Base-by-base conservation (phyloP, 2,329 filamentous ascomycete genomes). In the Claviceps sp. region DNA sequence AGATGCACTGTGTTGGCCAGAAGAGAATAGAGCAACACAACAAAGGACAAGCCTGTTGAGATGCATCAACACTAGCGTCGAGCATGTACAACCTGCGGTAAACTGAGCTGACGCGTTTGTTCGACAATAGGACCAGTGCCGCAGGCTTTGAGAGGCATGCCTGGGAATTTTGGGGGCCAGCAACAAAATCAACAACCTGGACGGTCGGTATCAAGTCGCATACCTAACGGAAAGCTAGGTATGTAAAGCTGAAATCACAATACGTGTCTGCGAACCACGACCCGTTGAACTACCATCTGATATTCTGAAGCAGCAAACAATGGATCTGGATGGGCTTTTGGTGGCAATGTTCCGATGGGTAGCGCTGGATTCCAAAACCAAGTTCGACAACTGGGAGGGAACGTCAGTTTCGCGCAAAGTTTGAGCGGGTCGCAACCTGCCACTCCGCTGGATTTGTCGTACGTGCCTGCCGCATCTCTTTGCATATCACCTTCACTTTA, bases 141-240 rank as follows among this genome's bases (percentile, higher is more conserved):
- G 60, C 81, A 81, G 68, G 72, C 77, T 61, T 65, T 84, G 60
- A 77, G 80, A 60, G 77, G 78, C 60, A 75, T 84, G 68, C 79
- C 79, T 51, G 73, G 72, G 60, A 76, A 75, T 56, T 84, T 82
- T 64, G 74, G 72, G 58, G 71, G 71, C 59, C 78, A 80, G 60
- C 79, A 78, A 65, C 78, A 79, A 65, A 73, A 73, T 53, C 79
- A 81, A 56, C 69, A 69, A 56, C 62, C 58, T 58, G 76, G 70
- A 52, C 74, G 81, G 62, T 70, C 71, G 56, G 75, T 75, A 43
- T 73, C 79, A 51, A 78, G 66, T 64, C 75, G 81, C 62, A 71
- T 84, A 74, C 79, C 79, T 53, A 82, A 81, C 59, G 79, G 79
- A 52, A 84, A 84, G 67, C 67, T 82, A 73, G 77, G 81, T 84